These are phyloP conservation scores for Solanum bulbocastanum DNA, from an alignment of 257 asterid species.

Conservation along the genomic window DNA sequence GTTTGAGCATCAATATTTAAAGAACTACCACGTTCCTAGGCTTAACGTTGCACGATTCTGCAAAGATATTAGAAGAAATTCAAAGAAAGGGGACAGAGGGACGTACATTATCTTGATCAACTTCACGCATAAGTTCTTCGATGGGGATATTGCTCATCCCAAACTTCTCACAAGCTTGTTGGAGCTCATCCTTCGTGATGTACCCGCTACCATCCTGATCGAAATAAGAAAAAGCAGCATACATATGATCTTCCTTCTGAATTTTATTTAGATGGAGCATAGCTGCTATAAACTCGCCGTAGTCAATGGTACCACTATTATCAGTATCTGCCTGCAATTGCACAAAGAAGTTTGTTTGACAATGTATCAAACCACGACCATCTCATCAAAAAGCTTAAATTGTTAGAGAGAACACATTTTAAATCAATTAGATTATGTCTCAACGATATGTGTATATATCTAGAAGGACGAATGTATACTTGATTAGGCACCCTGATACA, in stretches of 20 bases:
- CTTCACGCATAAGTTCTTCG: slow-evolving; percentile 37
- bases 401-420: neutral
- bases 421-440: neutral
- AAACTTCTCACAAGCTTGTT: slow-evolving; percentile 30
- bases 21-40: neutral
- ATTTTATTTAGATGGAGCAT: slow-evolving; percentile 40
- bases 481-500: neutral
- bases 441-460: neutral
- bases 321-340: slow-evolving; percentile 35
- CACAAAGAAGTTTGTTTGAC: neutral
- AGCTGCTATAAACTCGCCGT: slow-evolving; percentile 38
- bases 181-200: slow-evolving; percentile 38
- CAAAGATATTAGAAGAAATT: neutral
- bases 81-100: neutral
- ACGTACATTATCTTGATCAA: slow-evolving; percentile 34
- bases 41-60: neutral
- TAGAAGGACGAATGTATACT: neutral
- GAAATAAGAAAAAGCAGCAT: slow-evolving; percentile 37
- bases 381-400: neutral
- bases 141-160: slow-evolving; percentile 28
- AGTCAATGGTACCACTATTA: slow-evolving; percentile 41
- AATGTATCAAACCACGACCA: neutral
- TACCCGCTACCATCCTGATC: slow-evolving; percentile 46
- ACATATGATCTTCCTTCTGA: slow-evolving; percentile 39
- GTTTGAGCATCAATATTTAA: neutral